Evolutionary conservation across 257 asterid species (phyloP).

Genomic region (Paraleonurus japonicus): DNA sequence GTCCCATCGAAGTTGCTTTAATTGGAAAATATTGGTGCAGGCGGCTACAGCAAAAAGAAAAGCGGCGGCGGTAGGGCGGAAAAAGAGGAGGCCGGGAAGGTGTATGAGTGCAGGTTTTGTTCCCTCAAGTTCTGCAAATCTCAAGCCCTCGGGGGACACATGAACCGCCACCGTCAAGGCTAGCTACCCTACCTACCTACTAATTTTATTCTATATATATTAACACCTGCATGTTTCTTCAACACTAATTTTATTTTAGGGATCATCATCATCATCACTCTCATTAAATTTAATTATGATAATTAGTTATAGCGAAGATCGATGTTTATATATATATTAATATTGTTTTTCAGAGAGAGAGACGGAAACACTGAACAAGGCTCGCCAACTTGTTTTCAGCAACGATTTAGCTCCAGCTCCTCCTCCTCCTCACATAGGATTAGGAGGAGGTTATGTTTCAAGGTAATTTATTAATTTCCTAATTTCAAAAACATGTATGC

Average conservation of each 20-base stretch:
- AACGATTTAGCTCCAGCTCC: slow-evolving; percentile 53
- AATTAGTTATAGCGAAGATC: too few relatives aligned
- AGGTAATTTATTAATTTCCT: too few relatives aligned
- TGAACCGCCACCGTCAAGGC: slow-evolving; percentile 99
- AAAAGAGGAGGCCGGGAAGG: slow-evolving; percentile 64
- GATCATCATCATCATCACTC: too few relatives aligned
- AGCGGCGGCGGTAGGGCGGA: slow-evolving; percentile 64
- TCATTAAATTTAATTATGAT: too few relatives aligned
- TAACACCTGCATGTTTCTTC: neutral
- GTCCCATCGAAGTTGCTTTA: slow-evolving; percentile 44
- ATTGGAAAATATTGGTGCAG: slow-evolving; percentile 36
- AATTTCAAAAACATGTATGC: too few relatives aligned
- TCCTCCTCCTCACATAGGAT: slow-evolving; percentile 46
- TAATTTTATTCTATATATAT: too few relatives aligned
- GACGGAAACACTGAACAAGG: slow-evolving; percentile 91
- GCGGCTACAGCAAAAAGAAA: slow-evolving; percentile 64
- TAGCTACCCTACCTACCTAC: too few relatives aligned
- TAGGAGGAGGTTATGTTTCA: slow-evolving; percentile 60
- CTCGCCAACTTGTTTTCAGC: slow-evolving; percentile 85
- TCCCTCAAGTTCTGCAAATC: slow-evolving; percentile 99
- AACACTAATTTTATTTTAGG: neutral
- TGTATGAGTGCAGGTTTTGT: slow-evolving; percentile 96
- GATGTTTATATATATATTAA: too few relatives aligned
- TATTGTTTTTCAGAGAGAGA: slow-evolving; percentile 99
- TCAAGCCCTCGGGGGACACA: slow-evolving; percentile 99